Evolutionary conservation across 2,329 filamentous ascomycete species (phyloP).

Genomic region (Aspergillus sp.): DNA sequence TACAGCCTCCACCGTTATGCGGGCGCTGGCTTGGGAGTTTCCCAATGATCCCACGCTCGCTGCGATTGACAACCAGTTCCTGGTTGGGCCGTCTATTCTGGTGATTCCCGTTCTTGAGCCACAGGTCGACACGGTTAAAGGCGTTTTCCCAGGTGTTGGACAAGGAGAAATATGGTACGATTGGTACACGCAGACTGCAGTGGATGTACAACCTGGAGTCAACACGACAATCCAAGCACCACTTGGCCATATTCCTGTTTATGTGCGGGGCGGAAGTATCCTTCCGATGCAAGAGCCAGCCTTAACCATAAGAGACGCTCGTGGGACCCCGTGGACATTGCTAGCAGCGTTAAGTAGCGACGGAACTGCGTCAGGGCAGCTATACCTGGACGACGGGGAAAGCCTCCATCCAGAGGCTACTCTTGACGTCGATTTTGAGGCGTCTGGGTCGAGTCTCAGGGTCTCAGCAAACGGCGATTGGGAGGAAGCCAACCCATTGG

Average conservation of each 20-base stretch:
- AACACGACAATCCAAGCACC: constrained; percentile 64
- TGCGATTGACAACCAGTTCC: constrained; percentile 68
- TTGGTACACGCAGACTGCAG: constrained; percentile 68
- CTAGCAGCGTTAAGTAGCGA: constrained; percentile 60
- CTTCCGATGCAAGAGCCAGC: constrained; percentile 68
- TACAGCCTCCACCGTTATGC: constrained; percentile 68
- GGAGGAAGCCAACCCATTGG: constrained; percentile 58
- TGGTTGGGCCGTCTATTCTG: constrained; percentile 66
- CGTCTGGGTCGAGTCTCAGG: constrained; percentile 43
- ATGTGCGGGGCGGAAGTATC: constrained; percentile 66
- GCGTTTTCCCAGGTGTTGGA: constrained; percentile 67
- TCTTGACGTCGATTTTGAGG: constrained; percentile 50
- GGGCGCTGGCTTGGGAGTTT: constrained; percentile 73
- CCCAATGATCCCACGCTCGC: constrained; percentile 68
- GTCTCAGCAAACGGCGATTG: constrained; percentile 54
- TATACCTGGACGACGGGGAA: constrained; percentile 77
- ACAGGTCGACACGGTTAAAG: constrained; percentile 63
- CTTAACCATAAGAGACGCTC: constrained; percentile 64
- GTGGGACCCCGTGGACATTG: constrained; percentile 66
- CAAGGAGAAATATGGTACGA: constrained; percentile 70
- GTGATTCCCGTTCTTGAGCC: constrained; percentile 65
- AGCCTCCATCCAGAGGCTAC: constrained; percentile 59
- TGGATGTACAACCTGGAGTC: constrained; percentile 52
- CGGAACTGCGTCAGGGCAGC: constrained; percentile 58
- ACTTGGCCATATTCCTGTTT: constrained; percentile 69